Base-by-base conservation (phyloP, 164 flowering plant species). In the Dillenia suffruticosa region DNA sequence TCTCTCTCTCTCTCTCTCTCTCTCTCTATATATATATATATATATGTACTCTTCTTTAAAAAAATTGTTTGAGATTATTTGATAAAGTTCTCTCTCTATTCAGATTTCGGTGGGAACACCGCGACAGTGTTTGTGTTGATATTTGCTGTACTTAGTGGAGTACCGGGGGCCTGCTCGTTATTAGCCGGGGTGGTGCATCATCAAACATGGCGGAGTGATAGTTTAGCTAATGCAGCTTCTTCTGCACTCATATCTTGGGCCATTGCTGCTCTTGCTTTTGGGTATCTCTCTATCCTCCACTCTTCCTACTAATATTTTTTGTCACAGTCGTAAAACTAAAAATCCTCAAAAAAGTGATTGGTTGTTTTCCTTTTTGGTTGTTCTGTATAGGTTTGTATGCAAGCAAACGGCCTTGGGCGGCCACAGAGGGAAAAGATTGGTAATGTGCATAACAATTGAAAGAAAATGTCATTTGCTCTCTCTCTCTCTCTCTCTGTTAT, bases 91-190 rank as follows among this genome's bases (percentile, higher is more conserved):
- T 19, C 1, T 51, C 8, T 46, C 13, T 44, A 44, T 46, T 2
- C 72, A 85, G 88, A 79, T 71, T 62, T 82, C 46, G 84, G 88
- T 8, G 88, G 88, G 43, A 84, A 86, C 49, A 54, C 78, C 58
- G 68, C 92, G 5, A 84, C 84, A 15, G 68, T 26, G 44, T 81
- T 72, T 49, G 57, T 84, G 68, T 53, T 86, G 58, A 59, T 73
- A 5, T 84, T 76, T 59, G 76, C 81, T 0, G 56, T 84, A 51
- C 16, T 79, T 5, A 87, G 68, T 22, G 84, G 82, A 12, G 84
- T 72, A 10, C 53, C 66, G 6, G 88, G 85, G 0, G 74, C 49
- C 3, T 69, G 73, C 14, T 79, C 87, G 1, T 62, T 80, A 54
- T 15, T 82, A 0, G 43, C 67, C 22, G 87, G 88, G 40, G 15